Percentiles rank a stretch among this genome's conserved stretches.
These are phyloP conservation scores for Penicillium sp. DNA, from an alignment of 2,329 filamentous ascomycete genomes.

Conservation along the genomic window DNA sequence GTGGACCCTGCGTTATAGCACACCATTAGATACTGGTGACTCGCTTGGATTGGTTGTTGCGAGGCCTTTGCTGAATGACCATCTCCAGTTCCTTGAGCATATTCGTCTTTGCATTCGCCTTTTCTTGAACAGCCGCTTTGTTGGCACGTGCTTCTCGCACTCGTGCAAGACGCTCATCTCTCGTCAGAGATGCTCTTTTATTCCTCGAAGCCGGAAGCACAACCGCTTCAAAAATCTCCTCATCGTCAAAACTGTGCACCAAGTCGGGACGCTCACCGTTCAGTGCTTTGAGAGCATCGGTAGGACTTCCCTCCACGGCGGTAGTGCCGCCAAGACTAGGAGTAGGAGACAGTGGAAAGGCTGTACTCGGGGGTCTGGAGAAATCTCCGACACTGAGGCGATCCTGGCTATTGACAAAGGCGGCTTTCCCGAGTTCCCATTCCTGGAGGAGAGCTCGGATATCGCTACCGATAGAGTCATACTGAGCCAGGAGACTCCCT, in stretches of 20 bases:
- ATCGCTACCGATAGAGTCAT: slow-evolving; percentile 91
- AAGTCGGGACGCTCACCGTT: slow-evolving; percentile 63
- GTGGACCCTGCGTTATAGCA: not conserved
- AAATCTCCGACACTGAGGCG: slow-evolving; percentile 69
- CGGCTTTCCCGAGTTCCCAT: slow-evolving; percentile 86
- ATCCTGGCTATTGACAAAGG: slow-evolving; percentile 78
- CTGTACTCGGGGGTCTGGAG: slow-evolving; percentile 54
- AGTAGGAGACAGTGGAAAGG: slow-evolving; percentile 48
- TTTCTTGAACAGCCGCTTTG: slow-evolving; percentile 71
- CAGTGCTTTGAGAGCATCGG: slow-evolving; percentile 74
- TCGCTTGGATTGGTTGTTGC: slow-evolving; percentile 41
- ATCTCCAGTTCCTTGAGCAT: slow-evolving; percentile 94
- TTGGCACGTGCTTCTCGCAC: slow-evolving; percentile 84
- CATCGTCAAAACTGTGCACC: slow-evolving; percentile 52
- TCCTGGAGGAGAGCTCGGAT: slow-evolving; percentile 76
- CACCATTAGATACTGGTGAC: slow-evolving; percentile 48
- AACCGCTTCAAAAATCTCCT: slow-evolving; percentile 89
- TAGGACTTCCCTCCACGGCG: slow-evolving; percentile 59
- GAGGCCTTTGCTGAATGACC: slow-evolving; percentile 68
- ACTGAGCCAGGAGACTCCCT: slow-evolving; percentile 78
- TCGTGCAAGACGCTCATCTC: slow-evolving; percentile 84
- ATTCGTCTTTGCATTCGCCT: slow-evolving; percentile 76
- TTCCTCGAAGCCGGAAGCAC: slow-evolving; percentile 66
- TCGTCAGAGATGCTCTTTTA: slow-evolving; percentile 69
- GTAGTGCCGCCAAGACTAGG: slow-evolving; percentile 50